These are phyloP conservation scores for Flaveria linearis DNA, from an alignment of 129 eudicot genomes.

Conservation along the genomic window DNA sequence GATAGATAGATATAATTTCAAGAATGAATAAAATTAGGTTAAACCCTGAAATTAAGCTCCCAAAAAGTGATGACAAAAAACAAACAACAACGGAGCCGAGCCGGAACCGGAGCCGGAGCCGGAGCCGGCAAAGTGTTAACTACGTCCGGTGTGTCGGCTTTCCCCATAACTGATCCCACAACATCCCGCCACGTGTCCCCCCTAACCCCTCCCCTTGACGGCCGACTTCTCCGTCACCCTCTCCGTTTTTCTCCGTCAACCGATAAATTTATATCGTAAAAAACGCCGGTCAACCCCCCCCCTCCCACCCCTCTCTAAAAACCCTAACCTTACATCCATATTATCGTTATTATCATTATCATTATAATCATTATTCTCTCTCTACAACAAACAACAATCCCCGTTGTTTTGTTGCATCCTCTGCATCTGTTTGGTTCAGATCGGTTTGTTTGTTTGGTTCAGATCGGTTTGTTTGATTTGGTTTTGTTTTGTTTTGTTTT, in stretches of 20 bases:
- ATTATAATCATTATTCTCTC: constrained; percentile 14
- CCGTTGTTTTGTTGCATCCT: background rate
- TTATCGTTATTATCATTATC: too few species aligned
- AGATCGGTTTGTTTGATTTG: too few species aligned
- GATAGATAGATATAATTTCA: background rate
- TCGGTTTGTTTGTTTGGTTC: too few species aligned
- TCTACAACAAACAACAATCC: background rate
- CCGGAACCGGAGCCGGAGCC: constrained; percentile 38
- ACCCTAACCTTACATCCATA: constrained; percentile 22
- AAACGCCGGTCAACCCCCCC: constrained; percentile 33
- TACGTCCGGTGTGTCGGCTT: constrained; percentile 48
- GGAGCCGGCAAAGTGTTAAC: constrained; percentile 22
- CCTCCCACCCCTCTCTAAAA: constrained; percentile 26
- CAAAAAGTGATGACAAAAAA: constrained; percentile 21
- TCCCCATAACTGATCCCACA: constrained; percentile 18
- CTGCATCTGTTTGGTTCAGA: background rate
- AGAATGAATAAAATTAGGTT: background rate
- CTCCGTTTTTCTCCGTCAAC: constrained; percentile 63
- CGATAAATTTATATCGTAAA: constrained; percentile 34
- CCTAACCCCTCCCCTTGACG: constrained; percentile 38
- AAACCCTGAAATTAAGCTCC: constrained; percentile 6
- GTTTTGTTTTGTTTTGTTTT: too few species aligned
- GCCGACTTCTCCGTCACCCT: constrained; percentile 58
- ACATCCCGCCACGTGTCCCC: constrained; percentile 45
- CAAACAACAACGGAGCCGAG: constrained; percentile 27